Evolutionary conservation across 2,329 filamentous ascomycete genomes (phyloP).

Genomic region (Aureobasidium sp.): DNA sequence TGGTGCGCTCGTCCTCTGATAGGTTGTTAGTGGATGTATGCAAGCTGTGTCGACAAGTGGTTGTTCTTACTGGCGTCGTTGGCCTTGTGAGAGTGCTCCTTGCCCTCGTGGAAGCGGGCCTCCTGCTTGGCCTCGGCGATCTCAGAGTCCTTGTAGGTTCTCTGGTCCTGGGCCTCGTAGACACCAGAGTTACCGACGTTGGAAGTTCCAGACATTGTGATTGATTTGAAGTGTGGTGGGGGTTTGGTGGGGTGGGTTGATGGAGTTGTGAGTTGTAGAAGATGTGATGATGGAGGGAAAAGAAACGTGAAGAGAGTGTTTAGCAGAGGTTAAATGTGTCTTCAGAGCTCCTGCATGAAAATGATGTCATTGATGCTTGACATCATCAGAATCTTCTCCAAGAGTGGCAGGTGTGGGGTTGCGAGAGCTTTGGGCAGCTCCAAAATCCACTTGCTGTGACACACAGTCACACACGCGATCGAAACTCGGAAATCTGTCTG

Average conservation of each 20-base stretch:
- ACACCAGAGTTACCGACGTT: slow-evolving; percentile 53
- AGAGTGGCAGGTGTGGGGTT: not conserved
- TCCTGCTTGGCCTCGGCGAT: slow-evolving; percentile 37
- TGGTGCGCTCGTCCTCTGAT: slow-evolving; percentile 60
- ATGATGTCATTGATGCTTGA: not conserved
- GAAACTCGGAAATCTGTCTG: not conserved
- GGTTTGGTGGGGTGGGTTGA: not conserved
- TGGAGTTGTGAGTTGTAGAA: slow-evolving; percentile 7
- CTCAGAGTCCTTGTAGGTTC: slow-evolving; percentile 44
- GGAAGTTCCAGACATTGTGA: slow-evolving; percentile 46
- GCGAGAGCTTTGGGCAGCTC: slow-evolving; percentile 5
- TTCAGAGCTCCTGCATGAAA: not conserved
- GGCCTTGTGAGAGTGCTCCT: slow-evolving; percentile 57
- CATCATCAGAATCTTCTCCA: not conserved
- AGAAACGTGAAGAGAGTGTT: slow-evolving; percentile 4
- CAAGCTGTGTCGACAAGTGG: not conserved
- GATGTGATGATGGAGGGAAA: slow-evolving; percentile 3
- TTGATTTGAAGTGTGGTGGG: not conserved
- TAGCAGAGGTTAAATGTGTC: slow-evolving; percentile 10
- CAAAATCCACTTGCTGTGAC: slow-evolving; percentile 6
- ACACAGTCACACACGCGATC: not conserved
- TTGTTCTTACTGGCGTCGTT: slow-evolving; percentile 60
- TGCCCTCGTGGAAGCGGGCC: slow-evolving; percentile 63
- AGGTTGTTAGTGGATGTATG: slow-evolving; percentile 6
- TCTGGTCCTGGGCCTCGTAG: slow-evolving; percentile 71